phyloP scores from a whole-genome alignment of 164 flowering plant species.

The Annona squamosa region DNA sequence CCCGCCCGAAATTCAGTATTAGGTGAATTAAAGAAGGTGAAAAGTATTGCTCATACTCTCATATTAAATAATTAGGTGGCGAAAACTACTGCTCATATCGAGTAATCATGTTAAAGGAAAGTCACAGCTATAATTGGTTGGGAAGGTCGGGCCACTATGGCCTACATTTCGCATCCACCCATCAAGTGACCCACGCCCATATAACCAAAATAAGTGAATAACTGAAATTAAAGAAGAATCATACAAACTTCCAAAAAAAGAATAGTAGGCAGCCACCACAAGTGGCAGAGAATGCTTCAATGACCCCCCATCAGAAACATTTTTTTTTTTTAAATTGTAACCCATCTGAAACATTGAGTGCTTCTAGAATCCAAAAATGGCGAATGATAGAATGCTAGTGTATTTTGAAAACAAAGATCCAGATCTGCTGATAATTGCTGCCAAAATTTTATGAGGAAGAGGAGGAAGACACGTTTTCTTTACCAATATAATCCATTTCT shows the following conservation, averaged over 20 bases:
- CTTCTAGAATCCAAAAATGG: neutral
- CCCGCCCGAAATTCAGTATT: no score
- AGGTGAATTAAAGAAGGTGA: no score
- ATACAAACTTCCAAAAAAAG: neutral
- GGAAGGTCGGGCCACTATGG: no score
- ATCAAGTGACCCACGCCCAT: neutral
- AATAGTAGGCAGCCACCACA: neutral
- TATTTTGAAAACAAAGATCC: neutral
- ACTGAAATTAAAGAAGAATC: neutral
- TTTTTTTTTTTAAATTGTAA: no score
- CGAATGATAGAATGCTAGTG: neutral
- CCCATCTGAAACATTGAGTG: neutral
- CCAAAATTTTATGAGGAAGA: neutral
- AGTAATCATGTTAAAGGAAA: no score
- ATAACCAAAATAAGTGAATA: neutral
- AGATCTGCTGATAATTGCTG: neutral
- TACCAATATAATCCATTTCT: slow-evolving; percentile 82
- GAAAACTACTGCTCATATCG: no score
- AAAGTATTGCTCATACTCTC: no score
- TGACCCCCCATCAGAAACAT: neutral
- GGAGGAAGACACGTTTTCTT: neutral
- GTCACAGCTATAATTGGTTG: no score
- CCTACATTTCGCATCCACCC: no score
- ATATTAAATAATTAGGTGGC: no score
- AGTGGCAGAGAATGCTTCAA: neutral